Evolutionary conservation across 306 rosid genomes (phyloP).

Genomic region (Fragaria ananassa): DNA sequence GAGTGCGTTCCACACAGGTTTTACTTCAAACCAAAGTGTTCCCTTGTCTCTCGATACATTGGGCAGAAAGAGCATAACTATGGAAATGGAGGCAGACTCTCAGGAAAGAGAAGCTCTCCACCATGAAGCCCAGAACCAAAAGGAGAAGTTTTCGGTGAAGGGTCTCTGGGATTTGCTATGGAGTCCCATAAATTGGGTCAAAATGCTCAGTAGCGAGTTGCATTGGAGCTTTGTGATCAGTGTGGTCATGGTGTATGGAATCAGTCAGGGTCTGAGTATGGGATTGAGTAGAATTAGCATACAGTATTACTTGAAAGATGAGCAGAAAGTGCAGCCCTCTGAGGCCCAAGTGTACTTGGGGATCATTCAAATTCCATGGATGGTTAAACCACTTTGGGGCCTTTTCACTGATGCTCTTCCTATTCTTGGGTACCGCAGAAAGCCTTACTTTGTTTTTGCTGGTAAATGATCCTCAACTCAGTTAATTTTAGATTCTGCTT

Average conservation of each 20-base stretch:
- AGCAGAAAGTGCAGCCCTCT: conserved; percentile 32
- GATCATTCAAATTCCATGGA: conserved; percentile 27
- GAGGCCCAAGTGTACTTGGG: conserved; percentile 31
- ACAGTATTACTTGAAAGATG: conserved; percentile 37
- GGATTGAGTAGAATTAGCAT: conserved; percentile 25
- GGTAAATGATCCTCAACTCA: conserved; percentile 16
- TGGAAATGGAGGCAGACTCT: conserved; percentile 21
- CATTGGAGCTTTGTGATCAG: conserved; percentile 35
- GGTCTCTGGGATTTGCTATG: conserved; percentile 17
- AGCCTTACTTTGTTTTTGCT: conserved; percentile 33
- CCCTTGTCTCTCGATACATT: not conserved
- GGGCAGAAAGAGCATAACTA: not conserved
- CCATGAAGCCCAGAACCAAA: not conserved
- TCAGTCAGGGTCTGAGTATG: conserved; percentile 32
- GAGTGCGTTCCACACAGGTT: not conserved
- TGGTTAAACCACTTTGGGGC: conserved; percentile 33
- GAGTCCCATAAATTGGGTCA: conserved; percentile 27
- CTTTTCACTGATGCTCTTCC: conserved; percentile 32
- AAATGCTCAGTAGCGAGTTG: conserved; percentile 26
- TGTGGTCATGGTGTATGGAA: conserved; percentile 28
- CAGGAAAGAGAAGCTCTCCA: conserved; percentile 4
- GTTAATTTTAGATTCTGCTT: not conserved
- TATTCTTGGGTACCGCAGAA: conserved; percentile 28
- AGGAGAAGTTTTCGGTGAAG: not conserved
- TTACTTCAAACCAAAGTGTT: not conserved